phyloP scores from a whole-genome alignment of 2,329 filamentous ascomycete genomes.

The Xylariaceae sp. region DNA sequence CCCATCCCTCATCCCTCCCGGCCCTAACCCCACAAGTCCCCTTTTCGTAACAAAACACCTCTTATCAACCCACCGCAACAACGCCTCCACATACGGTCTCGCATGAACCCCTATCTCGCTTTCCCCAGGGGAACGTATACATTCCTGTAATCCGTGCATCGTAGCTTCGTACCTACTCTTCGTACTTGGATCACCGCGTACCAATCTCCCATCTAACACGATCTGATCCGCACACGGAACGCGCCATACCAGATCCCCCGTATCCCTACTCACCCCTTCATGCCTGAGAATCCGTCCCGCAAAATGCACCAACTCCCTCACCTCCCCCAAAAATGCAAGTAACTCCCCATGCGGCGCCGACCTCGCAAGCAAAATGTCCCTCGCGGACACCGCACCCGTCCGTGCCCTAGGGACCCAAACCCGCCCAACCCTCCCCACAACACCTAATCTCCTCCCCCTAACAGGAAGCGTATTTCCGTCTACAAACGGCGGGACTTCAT shows the following conservation, averaged over 20 bases:
- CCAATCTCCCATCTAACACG: slow-evolving; percentile 3
- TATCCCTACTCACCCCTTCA: too few relatives aligned
- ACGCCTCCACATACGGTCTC: slow-evolving; percentile 4
- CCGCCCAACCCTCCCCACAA: background rate
- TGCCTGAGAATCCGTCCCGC: background rate
- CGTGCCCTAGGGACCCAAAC: slow-evolving; percentile 8
- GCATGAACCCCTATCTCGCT: background rate
- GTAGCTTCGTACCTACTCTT: background rate
- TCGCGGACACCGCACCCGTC: background rate
- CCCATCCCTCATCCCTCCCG: background rate
- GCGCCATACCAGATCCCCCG: background rate
- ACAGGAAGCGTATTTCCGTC: background rate
- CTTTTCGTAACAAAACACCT: slow-evolving; percentile 4
- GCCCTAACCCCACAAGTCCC: slow-evolving; percentile 13
- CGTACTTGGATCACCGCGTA: background rate
- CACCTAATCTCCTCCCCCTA: slow-evolving; percentile 1
- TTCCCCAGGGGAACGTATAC: background rate
- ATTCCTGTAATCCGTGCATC: background rate
- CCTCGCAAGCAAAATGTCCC: background rate
- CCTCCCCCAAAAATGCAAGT: background rate
- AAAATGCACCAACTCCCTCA: background rate
- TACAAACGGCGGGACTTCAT: background rate
- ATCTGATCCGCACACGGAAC: slow-evolving; percentile 13
- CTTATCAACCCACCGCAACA: slow-evolving; percentile 13
- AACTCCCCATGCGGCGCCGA: background rate